Evolutionary conservation across 2,329 filamentous ascomycete species (phyloP).

Genomic region (Epichloe bromicola): DNA sequence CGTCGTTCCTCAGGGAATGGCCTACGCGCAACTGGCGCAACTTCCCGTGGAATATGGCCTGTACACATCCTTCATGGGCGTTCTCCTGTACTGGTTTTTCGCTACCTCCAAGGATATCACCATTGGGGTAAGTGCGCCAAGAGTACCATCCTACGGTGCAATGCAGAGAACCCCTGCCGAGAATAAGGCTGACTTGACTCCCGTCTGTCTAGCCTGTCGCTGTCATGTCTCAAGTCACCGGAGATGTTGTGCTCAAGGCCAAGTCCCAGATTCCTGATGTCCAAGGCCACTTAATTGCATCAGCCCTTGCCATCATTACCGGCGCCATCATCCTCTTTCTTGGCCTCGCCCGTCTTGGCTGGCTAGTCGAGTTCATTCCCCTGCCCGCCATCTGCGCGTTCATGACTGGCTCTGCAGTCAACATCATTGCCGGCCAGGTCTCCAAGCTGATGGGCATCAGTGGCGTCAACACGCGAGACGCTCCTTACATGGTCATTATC

Average conservation of each 20-base stretch:
- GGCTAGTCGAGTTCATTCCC: slow-evolving; percentile 41
- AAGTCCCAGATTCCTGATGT: slow-evolving; percentile 25
- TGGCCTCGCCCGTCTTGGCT: slow-evolving; percentile 37
- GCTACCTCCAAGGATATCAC: slow-evolving; percentile 89
- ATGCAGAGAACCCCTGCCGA: neutral
- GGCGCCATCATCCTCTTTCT: slow-evolving; percentile 36
- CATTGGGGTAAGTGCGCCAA: slow-evolving; percentile 51
- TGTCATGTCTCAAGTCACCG: slow-evolving; percentile 40
- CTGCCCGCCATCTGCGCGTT: slow-evolving; percentile 39
- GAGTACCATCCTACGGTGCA: neutral
- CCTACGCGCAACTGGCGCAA: slow-evolving; percentile 35
- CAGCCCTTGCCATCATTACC: slow-evolving; percentile 33
- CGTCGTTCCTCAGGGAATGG: slow-evolving; percentile 42
- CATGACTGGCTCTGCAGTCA: slow-evolving; percentile 40
- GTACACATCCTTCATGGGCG: slow-evolving; percentile 83
- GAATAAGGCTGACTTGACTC: neutral
- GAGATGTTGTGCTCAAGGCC: slow-evolving; percentile 31
- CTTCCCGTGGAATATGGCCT: slow-evolving; percentile 36
- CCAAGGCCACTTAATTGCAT: slow-evolving; percentile 30
- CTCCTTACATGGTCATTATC: slow-evolving; percentile 37
- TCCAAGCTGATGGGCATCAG: slow-evolving; percentile 37
- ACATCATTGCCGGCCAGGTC: slow-evolving; percentile 36
- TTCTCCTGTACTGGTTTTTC: slow-evolving; percentile 94
- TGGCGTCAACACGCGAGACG: slow-evolving; percentile 34
- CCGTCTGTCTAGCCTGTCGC: slow-evolving; percentile 32